These are phyloP conservation scores for Cystofilobasidium ferigula DNA, from an alignment of 768 basidiomycete genomes.

Conservation along the genomic window DNA sequence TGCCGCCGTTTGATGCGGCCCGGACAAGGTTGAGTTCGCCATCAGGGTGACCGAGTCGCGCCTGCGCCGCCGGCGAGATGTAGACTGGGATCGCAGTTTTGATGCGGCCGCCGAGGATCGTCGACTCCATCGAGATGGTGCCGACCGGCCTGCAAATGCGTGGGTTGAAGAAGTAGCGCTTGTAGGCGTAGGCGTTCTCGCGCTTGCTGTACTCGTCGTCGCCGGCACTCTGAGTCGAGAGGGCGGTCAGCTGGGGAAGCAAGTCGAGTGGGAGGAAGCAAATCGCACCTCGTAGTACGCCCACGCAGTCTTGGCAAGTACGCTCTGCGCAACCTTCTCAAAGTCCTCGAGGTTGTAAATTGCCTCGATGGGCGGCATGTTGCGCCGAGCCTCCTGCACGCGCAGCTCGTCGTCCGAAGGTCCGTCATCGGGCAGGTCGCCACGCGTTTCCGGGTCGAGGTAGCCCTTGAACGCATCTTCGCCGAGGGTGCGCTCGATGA, in stretches of 20 bases:
- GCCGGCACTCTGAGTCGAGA: conserved; percentile 14
- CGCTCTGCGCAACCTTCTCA: conserved; percentile 37
- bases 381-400: conserved; percentile 33
- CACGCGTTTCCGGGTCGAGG: conserved; percentile 36
- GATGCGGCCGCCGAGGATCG: conserved; percentile 14
- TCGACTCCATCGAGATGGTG: conserved; percentile 24
- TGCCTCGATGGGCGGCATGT: conserved; percentile 34
- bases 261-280: not conserved
- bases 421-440: conserved; percentile 25
- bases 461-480: conserved; percentile 34
- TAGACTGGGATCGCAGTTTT: conserved; percentile 55
- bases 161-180: conserved; percentile 37
- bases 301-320: conserved; percentile 39
- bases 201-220: conserved; percentile 19
- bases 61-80: conserved; percentile 65
- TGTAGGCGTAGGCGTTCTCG: conserved; percentile 32
- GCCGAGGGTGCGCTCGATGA: conserved; percentile 35
- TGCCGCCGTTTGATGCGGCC: conserved; percentile 53
- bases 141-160: conserved; percentile 27
- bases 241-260: not conserved
- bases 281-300: conserved; percentile 36
- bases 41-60: conserved; percentile 72
- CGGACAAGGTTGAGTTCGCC: conserved; percentile 74
- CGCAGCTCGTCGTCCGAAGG: conserved; percentile 37
- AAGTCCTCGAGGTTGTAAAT: conserved; percentile 40